Evolutionary conservation across 164 flowering plant species (phyloP).

Genomic region (Magnolia kwangsiensis): DNA sequence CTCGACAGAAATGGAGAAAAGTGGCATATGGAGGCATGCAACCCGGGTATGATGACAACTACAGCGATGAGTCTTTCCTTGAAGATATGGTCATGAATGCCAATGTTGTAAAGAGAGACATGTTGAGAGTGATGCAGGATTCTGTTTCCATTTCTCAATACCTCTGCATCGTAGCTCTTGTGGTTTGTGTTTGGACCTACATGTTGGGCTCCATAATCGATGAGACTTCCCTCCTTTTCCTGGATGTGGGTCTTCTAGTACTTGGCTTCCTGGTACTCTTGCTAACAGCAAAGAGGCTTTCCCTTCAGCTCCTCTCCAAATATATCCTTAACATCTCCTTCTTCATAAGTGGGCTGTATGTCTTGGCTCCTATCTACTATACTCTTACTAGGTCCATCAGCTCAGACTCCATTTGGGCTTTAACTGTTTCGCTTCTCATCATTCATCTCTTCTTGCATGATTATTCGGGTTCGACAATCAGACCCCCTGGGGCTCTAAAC

Average conservation of each 20-base stretch:
- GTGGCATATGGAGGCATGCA: conserved; percentile 99
- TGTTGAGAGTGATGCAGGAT: conserved; percentile 48
- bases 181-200: conserved; percentile 78
- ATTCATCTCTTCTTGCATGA: conserved; percentile 93
- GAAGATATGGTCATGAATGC: conserved; percentile 96
- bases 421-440: conserved; percentile 58
- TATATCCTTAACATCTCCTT: conserved; percentile 67
- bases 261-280: conserved; percentile 69
- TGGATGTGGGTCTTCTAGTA: conserved; percentile 61
- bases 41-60: conserved; percentile 90
- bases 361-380: conserved; percentile 80
- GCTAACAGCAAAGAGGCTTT: conserved; percentile 58
- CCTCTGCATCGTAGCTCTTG: conserved; percentile 78
- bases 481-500: conserved; percentile 65
- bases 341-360: conserved; percentile 66
- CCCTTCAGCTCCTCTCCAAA: conserved; percentile 44
- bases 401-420: conserved; percentile 92
- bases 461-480: conserved; percentile 72
- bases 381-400: conserved; percentile 89
- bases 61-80: conserved; percentile 83
- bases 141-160: conserved; percentile 75
- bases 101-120: conserved; percentile 63
- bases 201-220: conserved; percentile 57
- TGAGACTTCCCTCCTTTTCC: conserved; percentile 55
- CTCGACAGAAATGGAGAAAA: conserved; percentile 72